Base-by-base conservation (phyloP, 2,329 filamentous ascomycete species). In the Chaetothyriales sp. region DNA sequence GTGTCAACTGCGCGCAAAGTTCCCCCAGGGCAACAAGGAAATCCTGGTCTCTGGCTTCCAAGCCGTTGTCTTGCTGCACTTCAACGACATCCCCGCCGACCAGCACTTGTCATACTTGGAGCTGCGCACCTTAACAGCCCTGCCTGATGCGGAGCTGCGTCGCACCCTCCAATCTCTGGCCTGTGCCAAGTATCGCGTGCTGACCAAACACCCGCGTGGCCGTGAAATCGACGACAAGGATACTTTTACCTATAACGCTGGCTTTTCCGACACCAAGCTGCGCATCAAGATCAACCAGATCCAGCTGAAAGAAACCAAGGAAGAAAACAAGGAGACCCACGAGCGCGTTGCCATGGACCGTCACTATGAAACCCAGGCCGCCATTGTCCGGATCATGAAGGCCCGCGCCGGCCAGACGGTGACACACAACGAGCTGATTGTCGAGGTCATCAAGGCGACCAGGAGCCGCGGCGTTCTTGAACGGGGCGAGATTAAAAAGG, bases 271-370 rank as follows among this genome's bases (percentile, higher is more conserved):
- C 63, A 76, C 81, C 18, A 94, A 92, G 67, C 84, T 86, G 67
- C 81, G 88, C 51, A 82, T 98, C 70, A 98, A 98, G 73, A 95
- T 98, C 73, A 98, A 96, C 70, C 90, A 95, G 68, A 92, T 98
- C 60, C 92, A 98, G 68, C 77, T 95, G 48, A 93, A 92, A 69
- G 92, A 98, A 70, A 96, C 92, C 0, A 85, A 84, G 61, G 84
- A 90, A 63, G 92, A 98, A 69, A 95, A 95, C 69, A 85, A 88
- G 67, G 86, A 84, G 60, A 96, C 89, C 1, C 88, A 96, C 67
- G 84, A 95, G 66, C 79, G 87, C 44, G 86, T 98, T 3, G 83
- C 82, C 0, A 84, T 85, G 49, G 92, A 98, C 64, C 75, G 92
- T 48, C 87, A 95, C 63, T 95, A 93, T 62, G 93, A 98, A 70